Base-by-base conservation (phyloP, 2,329 filamentous ascomycete genomes). In the Gremmenia infestans region DNA sequence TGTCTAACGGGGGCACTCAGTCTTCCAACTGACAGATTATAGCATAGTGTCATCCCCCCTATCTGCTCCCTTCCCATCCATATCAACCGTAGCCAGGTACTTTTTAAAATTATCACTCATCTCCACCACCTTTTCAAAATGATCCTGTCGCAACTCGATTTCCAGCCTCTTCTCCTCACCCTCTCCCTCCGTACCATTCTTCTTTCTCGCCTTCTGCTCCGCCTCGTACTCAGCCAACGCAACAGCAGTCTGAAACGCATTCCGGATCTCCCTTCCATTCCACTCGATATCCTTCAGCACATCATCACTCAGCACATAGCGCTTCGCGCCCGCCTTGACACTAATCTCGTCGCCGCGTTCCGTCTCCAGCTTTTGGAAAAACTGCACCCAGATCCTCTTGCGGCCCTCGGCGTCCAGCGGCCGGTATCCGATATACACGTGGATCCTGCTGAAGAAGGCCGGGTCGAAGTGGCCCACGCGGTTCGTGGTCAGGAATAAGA, bases 401-500 rank as follows among this genome's bases (percentile, higher is more conserved):
- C 67, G 57, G 0, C 63, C 61, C 8, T 65, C 61, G 3, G 60
- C 48, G 17, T 60, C 60, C 0, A 70, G 55, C 4, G 62, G 58
- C n/a, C 63, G 59, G 50, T 73, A 73, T 14, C 62, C 58, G 25
- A 73, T 60, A 3, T 65, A 59, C 3, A 73, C 65, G 47, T 73
- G 71, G 47, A 73, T 72, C 12, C 72, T 66, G 14, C 65, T 69
- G 32, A 69, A 67, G 58, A 76, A 72, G 0, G 73, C 74, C 2
- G 71, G 68, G 51, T 76, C 74, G 51, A 76, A 72, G 17, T 60
- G 59, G 1, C 69, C 60, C 19, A 75, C 72, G 0, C 74, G 71
- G 19, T 76, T 73, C 12, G 72, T 72, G 2, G 76, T 77, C 0
- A 77, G 65, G 61, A 76, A 73, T 2, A 74, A 64, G 50, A 77